phyloP scores from a whole-genome alignment of 2,329 filamentous ascomycete genomes.

The Sclerotinia sclerotiorum region DNA sequence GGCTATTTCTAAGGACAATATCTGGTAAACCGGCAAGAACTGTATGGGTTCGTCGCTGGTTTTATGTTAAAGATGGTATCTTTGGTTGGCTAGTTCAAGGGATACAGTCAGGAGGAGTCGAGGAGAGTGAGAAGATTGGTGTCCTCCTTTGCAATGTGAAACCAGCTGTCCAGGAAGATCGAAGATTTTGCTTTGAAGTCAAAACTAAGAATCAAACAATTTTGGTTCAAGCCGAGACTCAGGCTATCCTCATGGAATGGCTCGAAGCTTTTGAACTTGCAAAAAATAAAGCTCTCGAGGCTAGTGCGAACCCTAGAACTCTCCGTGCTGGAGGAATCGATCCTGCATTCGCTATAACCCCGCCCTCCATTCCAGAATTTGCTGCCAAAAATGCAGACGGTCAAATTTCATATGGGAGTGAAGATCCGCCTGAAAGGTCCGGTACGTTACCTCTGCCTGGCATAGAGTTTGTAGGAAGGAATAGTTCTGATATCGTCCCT shows the following conservation, averaged over 20 bases:
- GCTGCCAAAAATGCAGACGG: conserved; percentile 75
- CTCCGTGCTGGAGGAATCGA: conserved; percentile 53
- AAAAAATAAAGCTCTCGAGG: conserved; percentile 88
- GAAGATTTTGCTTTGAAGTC: conserved; percentile 95
- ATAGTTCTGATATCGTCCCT: conserved; percentile 72
- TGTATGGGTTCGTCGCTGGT: conserved; percentile 91
- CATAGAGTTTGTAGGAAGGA: conserved; percentile 56
- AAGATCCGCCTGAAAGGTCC: conserved; percentile 62
- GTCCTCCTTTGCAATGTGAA: conserved; percentile 91
- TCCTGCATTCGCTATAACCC: conserved; percentile 88
- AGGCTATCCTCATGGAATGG: conserved; percentile 91
- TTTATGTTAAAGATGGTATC: conserved; percentile 91
- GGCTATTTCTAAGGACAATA: conserved; percentile 80
- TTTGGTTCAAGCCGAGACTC: conserved; percentile 88
- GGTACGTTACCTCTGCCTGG: conserved; percentile 66
- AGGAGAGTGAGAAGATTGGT: conserved; percentile 95
- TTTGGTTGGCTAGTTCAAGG: conserved; percentile 93
- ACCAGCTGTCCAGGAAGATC: conserved; percentile 86
- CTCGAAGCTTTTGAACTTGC: conserved; percentile 89
- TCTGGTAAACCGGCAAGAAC: conserved; percentile 87
- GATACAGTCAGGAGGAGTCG: conserved; percentile 74
- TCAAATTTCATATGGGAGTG: conserved; percentile 46
- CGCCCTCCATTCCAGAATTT: conserved; percentile 85
- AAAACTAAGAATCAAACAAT: conserved; percentile 95
- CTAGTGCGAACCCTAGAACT: conserved; percentile 50